A percentile compares a stretch with the other conserved stretches of the same genome.
phyloP scores from a whole-genome alignment of 192 early-diverging fungal species.

The Linnemannia zychae region DNA sequence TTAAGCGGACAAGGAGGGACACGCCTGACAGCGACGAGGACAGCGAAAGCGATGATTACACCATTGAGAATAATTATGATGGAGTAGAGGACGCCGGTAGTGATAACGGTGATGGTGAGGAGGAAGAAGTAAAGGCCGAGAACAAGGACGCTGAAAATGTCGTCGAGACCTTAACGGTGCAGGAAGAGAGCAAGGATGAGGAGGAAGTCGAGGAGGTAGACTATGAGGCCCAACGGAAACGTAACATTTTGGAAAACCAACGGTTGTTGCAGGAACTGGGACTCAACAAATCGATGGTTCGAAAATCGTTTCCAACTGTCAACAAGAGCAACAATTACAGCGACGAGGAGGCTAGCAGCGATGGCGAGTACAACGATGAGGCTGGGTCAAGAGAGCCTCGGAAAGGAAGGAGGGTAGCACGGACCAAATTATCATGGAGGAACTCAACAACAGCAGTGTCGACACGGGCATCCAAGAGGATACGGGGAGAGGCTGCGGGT shows the following conservation, averaged over 20 bases:
- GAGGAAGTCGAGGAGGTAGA: slow-evolving; percentile 26
- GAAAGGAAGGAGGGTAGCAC: background rate
- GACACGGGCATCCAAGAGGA: slow-evolving; percentile 46
- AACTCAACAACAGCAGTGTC: background rate
- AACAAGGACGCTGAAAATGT: slow-evolving; percentile 47
- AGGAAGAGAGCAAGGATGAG: background rate
- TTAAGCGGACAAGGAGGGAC: background rate
- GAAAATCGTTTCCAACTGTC: background rate
- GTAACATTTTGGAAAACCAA: slow-evolving; percentile 60
- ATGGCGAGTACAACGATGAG: slow-evolving; percentile 21
- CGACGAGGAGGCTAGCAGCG: background rate
- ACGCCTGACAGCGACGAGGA: background rate
- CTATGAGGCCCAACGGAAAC: slow-evolving; percentile 59
- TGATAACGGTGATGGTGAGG: background rate
- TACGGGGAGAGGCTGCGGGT: slow-evolving; percentile 39
- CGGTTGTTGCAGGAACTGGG: slow-evolving; percentile 58
- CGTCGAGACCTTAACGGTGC: background rate
- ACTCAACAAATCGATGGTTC: slow-evolving; percentile 19
- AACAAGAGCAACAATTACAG: background rate
- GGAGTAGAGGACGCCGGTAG: background rate
- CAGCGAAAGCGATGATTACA: background rate
- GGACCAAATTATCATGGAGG: background rate
- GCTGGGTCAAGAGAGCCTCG: background rate
- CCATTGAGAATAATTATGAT: background rate
- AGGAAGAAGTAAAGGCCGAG: background rate